phyloP scores from a whole-genome alignment of 768 basidiomycete species.

The Tubosaeta sp. region DNA sequence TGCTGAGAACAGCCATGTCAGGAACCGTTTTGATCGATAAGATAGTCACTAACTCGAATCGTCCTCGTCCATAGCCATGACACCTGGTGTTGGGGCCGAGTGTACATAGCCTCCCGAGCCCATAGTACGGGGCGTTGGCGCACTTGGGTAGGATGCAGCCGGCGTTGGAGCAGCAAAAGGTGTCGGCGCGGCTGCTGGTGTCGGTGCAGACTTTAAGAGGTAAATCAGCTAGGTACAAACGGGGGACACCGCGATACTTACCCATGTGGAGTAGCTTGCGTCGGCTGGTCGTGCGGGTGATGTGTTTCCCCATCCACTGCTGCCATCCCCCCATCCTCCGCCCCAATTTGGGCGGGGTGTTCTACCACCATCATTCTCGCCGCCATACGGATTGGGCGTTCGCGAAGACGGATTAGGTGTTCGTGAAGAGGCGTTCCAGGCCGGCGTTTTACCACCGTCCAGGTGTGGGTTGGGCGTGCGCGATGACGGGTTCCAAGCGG shows the following conservation, averaged over 20 bases:
- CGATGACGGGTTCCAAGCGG: conserved; percentile 53
- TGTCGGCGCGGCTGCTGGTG: conserved; percentile 38
- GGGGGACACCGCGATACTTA: conserved; percentile 25
- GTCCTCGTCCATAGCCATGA: conserved; percentile 26
- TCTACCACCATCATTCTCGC: conserved; percentile 35
- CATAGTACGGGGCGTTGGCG: conserved; percentile 30
- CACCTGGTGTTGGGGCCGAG: conserved; percentile 31
- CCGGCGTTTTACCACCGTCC: conserved; percentile 44
- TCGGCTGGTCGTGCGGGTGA: conserved; percentile 33
- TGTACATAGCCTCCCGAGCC: conserved; percentile 19
- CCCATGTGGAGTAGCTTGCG: conserved; percentile 28
- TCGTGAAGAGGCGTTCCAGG: conserved; percentile 45
- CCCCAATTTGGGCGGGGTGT: conserved; percentile 47
- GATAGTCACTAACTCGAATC: conserved; percentile 21
- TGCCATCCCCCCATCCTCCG: conserved; percentile 25
- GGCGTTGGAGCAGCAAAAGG: conserved; percentile 33
- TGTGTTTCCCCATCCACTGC: conserved; percentile 25
- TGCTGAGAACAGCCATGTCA: conserved; percentile 21
- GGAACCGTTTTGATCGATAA: conserved; percentile 7
- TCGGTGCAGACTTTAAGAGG: conserved; percentile 32
- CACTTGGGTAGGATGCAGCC: conserved; percentile 28
- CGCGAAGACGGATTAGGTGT: conserved; percentile 54
- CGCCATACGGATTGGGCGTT: conserved; percentile 51
- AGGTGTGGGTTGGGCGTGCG: conserved; percentile 57
- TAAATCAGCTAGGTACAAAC: conserved; percentile 11